Base-by-base conservation (phyloP, 2,329 filamentous ascomycete genomes). In the Teratosphaeria viscida region DNA sequence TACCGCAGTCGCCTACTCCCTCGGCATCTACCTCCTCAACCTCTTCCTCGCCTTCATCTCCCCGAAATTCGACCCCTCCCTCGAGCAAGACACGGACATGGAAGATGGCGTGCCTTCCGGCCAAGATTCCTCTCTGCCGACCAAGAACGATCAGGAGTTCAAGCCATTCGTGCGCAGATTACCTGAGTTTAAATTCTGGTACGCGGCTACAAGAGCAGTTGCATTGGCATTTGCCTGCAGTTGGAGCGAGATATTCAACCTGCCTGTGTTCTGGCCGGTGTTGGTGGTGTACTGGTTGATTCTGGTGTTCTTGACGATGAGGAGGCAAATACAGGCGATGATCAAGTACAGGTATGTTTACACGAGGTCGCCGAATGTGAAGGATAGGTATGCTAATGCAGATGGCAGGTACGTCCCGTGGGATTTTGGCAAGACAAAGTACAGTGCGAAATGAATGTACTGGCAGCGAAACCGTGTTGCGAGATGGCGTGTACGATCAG, bases 111-210 rank as follows among this genome's bases (percentile, higher is more conserved):
- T 68, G 26, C 67, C 71, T 27, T 83, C 90, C 16, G 70, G 70
- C 59, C 62, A 68, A 58, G 85, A 85, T 32, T 87, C 87, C 58
- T 84, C 85, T 29, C 85, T 99, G 52, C 94, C 94, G 27, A 97
- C 91, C 60, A 96, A 96, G 79, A 86, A 90, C 69, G 92, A 97
- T 72, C 92, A 99, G 72, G 94, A 99, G 79, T 99, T 99, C 81
- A 86, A 91, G 64, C 94, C 94, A 3, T 99, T 99, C 72, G 96
- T 99, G 73, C 85, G 94, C 71, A 85, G 94, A 62, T 85, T 99
- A 27, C 94, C 94, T 59, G 94, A 99, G 78, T 99, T 99, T 84
- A 99, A 99, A 83, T 99, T 99, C 81, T 99, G 94, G 94, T 90
- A 96, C 79, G 88, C 89, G 70, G 91, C 92, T 58, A 97, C 92